phyloP scores from a whole-genome alignment of 1,284 basidiomycete species.

The Ceratobasidium sp. region DNA sequence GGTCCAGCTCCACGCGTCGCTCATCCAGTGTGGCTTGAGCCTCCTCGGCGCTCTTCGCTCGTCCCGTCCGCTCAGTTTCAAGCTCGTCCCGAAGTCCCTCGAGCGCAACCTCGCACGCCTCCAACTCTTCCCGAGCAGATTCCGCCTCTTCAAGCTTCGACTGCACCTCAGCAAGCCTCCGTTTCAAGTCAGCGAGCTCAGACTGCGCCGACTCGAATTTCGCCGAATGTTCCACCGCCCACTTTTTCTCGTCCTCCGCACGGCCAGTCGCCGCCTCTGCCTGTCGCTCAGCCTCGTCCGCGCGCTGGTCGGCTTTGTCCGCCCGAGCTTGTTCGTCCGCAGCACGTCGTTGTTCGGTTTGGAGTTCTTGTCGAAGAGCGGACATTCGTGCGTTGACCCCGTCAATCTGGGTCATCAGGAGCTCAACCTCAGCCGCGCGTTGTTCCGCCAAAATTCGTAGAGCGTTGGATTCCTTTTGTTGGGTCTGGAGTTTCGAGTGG shows the following conservation, averaged over 20 bases:
- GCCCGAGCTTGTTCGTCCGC: conserved; percentile 30
- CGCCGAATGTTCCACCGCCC: conserved; percentile 27
- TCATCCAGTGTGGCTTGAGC: conserved; percentile 31
- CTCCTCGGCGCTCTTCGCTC: not conserved
- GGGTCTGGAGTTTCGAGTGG: conserved; percentile 1
- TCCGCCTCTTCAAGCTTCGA: conserved; percentile 12
- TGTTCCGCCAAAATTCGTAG: conserved; percentile 20
- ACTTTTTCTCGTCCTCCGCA: conserved; percentile 30
- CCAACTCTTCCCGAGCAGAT: conserved; percentile 27
- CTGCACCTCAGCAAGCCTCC: conserved; percentile 14
- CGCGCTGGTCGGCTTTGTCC: conserved; percentile 37
- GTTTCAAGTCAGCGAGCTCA: conserved; percentile 27
- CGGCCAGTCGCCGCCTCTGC: conserved; percentile 3
- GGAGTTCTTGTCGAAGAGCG: conserved; percentile 39
- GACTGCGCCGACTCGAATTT: conserved; percentile 27
- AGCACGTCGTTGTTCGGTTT: conserved; percentile 24
- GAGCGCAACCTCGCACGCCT: conserved; percentile 32
- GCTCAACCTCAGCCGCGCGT: conserved; percentile 24
- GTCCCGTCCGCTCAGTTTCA: conserved; percentile 12
- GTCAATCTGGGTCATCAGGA: conserved; percentile 39
- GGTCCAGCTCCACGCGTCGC: conserved; percentile 10
- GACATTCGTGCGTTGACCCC: conserved; percentile 36
- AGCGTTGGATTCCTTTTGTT: not conserved
- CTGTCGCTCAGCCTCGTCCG: conserved; percentile 19
- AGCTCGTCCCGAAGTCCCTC: conserved; percentile 32